Percentiles rank a stretch among this genome's conserved stretches.
Conservation (phyloP, 257 asterid species). For the Catharanthus roseus region DNA sequence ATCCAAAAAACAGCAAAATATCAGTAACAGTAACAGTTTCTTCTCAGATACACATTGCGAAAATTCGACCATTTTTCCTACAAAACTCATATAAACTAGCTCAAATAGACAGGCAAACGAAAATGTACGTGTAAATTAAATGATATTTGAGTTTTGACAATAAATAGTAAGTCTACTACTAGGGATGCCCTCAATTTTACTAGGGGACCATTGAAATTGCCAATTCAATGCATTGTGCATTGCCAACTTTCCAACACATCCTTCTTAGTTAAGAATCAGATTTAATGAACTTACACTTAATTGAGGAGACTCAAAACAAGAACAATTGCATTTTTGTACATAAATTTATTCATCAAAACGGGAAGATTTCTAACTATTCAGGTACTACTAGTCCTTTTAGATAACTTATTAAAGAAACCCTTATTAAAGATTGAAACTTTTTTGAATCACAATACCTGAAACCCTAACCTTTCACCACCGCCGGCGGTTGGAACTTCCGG, state of each 20-base stretch:
- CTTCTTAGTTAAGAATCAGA: slow-evolving; percentile 7
- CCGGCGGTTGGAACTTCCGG: slow-evolving; percentile 28
- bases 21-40: not conserved
- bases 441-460: slow-evolving; percentile 38
- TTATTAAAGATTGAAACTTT: not conserved
- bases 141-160: not conserved
- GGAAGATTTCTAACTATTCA: not conserved
- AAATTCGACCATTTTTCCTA: not conserved
- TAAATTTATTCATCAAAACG: not conserved
- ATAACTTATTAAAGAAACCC: slow-evolving; percentile 1
- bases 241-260: not conserved
- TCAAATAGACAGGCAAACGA: not conserved
- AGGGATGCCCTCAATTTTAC: not conserved
- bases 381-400: not conserved
- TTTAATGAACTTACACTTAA: not conserved
- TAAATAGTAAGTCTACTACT: not conserved
- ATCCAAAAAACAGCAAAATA: not conserved
- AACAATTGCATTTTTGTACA: not conserved
- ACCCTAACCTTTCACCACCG: slow-evolving; percentile 26
- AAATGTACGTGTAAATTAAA: not conserved
- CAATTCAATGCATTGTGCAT: slow-evolving; percentile 1
- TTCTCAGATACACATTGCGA: not conserved
- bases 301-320: not conserved
- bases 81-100: not conserved
- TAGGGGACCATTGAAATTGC: slow-evolving; percentile 1